Evolutionary conservation across 495 filamentous ascomycete genomes (phyloP), one percentile per base, ranked within the genome.

Genomic region (Physcia stellaris): DNA sequence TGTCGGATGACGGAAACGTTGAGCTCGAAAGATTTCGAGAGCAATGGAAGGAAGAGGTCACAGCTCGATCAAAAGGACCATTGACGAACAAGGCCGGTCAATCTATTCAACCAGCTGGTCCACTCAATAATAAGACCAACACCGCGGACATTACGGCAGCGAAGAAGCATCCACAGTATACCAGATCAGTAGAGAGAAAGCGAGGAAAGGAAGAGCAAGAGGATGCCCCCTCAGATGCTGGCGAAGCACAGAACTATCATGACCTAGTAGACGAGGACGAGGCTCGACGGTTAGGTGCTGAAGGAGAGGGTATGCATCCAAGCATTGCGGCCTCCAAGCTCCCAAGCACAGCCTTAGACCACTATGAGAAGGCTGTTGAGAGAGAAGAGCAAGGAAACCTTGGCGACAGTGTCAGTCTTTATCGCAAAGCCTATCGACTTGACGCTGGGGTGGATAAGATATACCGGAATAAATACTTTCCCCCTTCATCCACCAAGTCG

Each of bases 331-430:
- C 2, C 12, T 19, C n/a, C 4, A 27, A 57, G 22, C 79, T 84
- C 47, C 85, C 80, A 10, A 61, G 61, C 17, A 83, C 86, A 6
- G 90, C 90, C 3, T 58, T 96, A 27, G 90, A 95, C 50, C 83
- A 94, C 55, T 96, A 92, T 51, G 90, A 96, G 55, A 70, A 71
- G 55, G 92, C 88, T 0, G 85, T 93, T 6, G 84, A 94, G 61
- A 83, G 73, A 50, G 92, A 96, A 59, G 67, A 67, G 0, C 75
- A 77, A 41, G 90, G 90, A 0, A 88, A 69, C 39, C 61, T 96
- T 15, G 88, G 90, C 3, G 90, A 96, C 45, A 95, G 90, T 57
- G 50, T 98, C 32, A 75, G 68, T 43, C 73, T 90, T 43, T 96
- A 98, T 53, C 72, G 90, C 38, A 85, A 83, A 52, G 90, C 90